Evolutionary conservation across 371 early-diverging fungal species (phyloP), one percentile per base, ranked within the genome.

Genomic region (Paraphysoderma sedebokerense): DNA sequence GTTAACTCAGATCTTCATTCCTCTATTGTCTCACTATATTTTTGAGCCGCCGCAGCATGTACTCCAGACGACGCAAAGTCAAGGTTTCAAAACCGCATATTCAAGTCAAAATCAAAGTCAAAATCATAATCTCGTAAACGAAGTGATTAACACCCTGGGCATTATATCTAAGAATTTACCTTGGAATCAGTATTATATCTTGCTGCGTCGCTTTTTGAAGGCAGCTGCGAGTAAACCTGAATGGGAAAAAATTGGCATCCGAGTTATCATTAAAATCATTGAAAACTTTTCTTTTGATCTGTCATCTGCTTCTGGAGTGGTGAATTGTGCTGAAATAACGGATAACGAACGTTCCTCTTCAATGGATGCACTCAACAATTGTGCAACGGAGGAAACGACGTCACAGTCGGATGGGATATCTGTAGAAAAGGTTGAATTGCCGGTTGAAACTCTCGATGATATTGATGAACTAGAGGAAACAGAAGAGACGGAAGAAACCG

Each of bases 251-350:
- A 62, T 79, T 2, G 62, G 85, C 48, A 76, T 87, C 28, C 74
- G 90, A 24, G 66, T 82, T 0, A 67, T 92, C 9, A 74, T 84
- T 49, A 63, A 77, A 9, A 66, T 92, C 35, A 55, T 97, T 42
- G 92, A 92, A 46, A 72, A 73, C 26, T 96, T 93, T 75, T 87
- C 87, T 53, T 92, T 87, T 62, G 81, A 89, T 53, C 50, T 87
- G 35, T n/a, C n/a, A n/a, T 36, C 15, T 6, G 47, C 49, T 52
- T 59, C 23, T 60, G 70, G 49, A 70, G 15, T 5, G 51, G 37
- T 46, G 38, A 45, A 27, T 28, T 46, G 34, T 24, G 30, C 22
- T 12, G 54, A 56, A 33, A 31, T 19, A 46, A 35, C 44, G 34
- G 64, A 40, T 28, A 33, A 40, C 27, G 40, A 40, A n/a, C n/a